These are phyloP conservation scores for Pleochaeta shiraiana DNA, from an alignment of 2,329 filamentous ascomycete species.

Conservation along the genomic window DNA sequence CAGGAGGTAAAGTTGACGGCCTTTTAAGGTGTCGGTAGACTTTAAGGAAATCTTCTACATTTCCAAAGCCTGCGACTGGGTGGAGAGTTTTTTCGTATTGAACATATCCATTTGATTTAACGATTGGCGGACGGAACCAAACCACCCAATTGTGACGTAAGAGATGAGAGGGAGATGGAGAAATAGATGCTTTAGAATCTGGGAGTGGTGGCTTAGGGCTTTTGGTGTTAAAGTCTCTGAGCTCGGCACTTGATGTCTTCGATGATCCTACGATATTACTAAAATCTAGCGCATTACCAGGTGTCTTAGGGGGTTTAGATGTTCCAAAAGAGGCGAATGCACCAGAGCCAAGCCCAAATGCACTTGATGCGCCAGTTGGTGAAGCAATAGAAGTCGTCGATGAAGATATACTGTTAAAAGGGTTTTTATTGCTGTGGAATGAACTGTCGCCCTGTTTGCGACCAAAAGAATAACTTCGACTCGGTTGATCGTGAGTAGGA, in stretches of 20 bases:
- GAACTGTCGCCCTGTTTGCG: constrained; percentile 57
- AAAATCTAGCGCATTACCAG: constrained; percentile 60
- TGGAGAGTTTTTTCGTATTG: constrained; percentile 97
- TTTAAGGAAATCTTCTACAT: constrained; percentile 77
- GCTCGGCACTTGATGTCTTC: constrained; percentile 38
- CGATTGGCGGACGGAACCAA: constrained; percentile 92
- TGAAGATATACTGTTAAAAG: constrained; percentile 56
- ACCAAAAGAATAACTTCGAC: constrained; percentile 40
- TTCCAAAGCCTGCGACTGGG: constrained; percentile 59
- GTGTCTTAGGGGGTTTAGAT: constrained; percentile 70
- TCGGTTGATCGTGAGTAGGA: constrained; percentile 25
- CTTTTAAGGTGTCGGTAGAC: constrained; percentile 79
- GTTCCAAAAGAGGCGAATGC: constrained; percentile 93
- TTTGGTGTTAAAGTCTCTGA: constrained; percentile 25
- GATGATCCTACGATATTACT: constrained; percentile 30
- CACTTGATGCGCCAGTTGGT: constrained; percentile 57
- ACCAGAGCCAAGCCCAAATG: constrained; percentile 84
- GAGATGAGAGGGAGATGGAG: constrained; percentile 29
- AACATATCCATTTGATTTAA: constrained; percentile 67
- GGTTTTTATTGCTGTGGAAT: constrained; percentile 53
- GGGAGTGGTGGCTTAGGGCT: constrained; percentile 21
- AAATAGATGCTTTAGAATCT: constrained; percentile 17
- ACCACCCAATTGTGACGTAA: constrained; percentile 85
- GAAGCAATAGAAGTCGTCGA: constrained; percentile 48
- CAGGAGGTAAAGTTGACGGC: constrained; percentile 68